Percentiles rank a stretch among this genome's conserved stretches.
Conservation (phyloP, 2,329 filamentous ascomycete genomes). For the Aspergillus fumigatus region DNA sequence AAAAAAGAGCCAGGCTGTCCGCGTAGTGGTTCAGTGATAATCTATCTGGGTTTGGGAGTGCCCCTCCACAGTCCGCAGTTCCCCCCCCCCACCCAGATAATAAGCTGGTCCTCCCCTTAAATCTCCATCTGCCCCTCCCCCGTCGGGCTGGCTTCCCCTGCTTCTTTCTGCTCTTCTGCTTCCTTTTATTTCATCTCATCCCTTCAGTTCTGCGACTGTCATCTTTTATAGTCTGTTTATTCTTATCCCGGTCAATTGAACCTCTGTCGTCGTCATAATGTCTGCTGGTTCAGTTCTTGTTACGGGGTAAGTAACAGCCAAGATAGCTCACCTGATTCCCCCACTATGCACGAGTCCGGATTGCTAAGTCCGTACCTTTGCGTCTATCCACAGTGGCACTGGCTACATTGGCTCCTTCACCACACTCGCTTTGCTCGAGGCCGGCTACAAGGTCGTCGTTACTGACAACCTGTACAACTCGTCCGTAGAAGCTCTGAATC, state of each 20-base stretch:
- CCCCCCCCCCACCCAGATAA: background rate
- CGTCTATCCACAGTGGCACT: constrained; percentile 64
- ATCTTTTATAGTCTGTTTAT: background rate
- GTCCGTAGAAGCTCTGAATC: constrained; percentile 82
- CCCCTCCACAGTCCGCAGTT: background rate
- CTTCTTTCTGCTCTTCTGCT: background rate
- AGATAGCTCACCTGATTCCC: constrained; percentile 9
- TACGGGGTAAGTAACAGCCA: constrained; percentile 66
- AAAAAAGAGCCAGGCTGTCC: background rate
- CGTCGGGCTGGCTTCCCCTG: background rate
- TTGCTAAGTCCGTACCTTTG: constrained; percentile 17
- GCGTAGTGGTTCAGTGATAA: background rate
- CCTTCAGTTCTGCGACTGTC: constrained; percentile 2
- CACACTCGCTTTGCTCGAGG: constrained; percentile 80
- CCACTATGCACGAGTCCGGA: constrained; percentile 12
- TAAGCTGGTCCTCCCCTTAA: constrained; percentile 4
- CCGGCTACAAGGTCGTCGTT: constrained; percentile 94
- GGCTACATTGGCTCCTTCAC: constrained; percentile 99
- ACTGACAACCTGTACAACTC: constrained; percentile 98
- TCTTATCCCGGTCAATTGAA: background rate
- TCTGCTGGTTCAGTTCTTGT: constrained; percentile 82
- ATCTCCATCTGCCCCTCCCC: constrained; percentile 1
- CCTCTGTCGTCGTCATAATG: constrained; percentile 48
- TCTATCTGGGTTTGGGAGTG: background rate
- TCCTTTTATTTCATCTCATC: constrained; percentile 1